Percentiles rank a stretch among this genome's conserved stretches.
Conservation (phyloP, 192 early-diverging fungal species). For the Phlyctochytrium arcticum region DNA sequence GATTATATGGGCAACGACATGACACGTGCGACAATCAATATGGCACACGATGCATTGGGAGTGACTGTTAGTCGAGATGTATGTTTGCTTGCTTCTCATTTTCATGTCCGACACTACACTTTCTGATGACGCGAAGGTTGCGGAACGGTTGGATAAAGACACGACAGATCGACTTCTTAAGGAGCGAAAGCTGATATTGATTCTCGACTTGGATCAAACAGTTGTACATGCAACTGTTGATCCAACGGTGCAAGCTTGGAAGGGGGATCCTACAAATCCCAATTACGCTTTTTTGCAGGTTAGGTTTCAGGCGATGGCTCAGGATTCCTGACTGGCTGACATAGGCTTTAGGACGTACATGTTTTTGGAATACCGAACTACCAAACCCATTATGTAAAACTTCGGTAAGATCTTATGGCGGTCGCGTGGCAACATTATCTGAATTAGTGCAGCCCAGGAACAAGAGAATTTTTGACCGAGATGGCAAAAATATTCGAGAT, state of each 20-base stretch:
- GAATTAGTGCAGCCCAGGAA: conserved; percentile 56
- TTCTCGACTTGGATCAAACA: conserved; percentile 97
- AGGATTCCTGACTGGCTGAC: background rate
- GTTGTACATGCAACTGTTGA: conserved; percentile 90
- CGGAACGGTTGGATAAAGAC: conserved; percentile 65
- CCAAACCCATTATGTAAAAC: conserved; percentile 75
- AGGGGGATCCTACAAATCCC: conserved; percentile 56
- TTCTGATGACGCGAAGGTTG: conserved; percentile 48
- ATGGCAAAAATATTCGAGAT: conserved; percentile 77
- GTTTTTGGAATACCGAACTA: conserved; percentile 70
- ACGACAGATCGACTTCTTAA: conserved; percentile 60
- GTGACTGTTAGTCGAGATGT: conserved; percentile 64
- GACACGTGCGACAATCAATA: conserved; percentile 65
- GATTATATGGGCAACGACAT: conserved; percentile 44
- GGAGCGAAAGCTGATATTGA: conserved; percentile 73
- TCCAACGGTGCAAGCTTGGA: conserved; percentile 70
- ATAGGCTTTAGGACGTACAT: conserved; percentile 57
- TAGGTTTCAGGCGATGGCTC: background rate
- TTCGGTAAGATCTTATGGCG: conserved; percentile 49
- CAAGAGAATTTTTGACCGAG: conserved; percentile 70
- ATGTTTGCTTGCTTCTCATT: background rate
- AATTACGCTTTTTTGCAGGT: conserved; percentile 50
- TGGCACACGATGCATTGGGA: conserved; percentile 69
- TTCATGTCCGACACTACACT: background rate
- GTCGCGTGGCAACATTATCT: background rate